Conservation (phyloP, 441 rosid genomes). For the Corymbia calophylla region DNA sequence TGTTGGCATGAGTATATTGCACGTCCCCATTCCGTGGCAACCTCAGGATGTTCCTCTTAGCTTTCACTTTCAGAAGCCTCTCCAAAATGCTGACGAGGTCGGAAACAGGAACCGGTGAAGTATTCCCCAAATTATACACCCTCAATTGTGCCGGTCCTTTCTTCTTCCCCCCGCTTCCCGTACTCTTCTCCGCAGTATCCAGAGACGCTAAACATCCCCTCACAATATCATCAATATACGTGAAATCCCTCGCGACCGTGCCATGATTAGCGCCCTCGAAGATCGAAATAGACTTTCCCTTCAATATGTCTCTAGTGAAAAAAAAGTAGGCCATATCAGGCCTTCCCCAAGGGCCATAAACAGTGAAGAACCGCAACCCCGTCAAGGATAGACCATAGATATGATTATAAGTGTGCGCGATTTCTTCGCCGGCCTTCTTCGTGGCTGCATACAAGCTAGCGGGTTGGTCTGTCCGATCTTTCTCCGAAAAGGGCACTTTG, state of each 20-base stretch:
- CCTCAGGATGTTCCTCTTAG: constrained; percentile 71
- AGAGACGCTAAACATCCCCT: constrained; percentile 85
- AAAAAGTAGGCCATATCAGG: constrained; percentile 99
- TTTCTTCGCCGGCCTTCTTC: constrained; percentile 96
- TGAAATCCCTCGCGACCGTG: constrained; percentile 91
- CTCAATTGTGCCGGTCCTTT: constrained; percentile 84
- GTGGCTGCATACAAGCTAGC: constrained; percentile 98
- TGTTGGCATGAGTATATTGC: constrained; percentile 90
- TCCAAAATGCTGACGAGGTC: constrained; percentile 84
- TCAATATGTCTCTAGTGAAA: constrained; percentile 81
- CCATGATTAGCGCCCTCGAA: constrained; percentile 76
- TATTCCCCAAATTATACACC: constrained; percentile 91
- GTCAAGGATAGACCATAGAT: constrained; percentile 93
- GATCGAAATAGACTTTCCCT: constrained; percentile 71
- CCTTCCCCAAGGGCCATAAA: constrained; percentile 99
- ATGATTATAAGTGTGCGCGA: constrained; percentile 95
- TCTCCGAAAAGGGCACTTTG: constrained; percentile 92
- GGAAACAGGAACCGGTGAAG: constrained; percentile 88
- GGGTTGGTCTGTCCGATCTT: constrained; percentile 91
- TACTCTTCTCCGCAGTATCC: constrained; percentile 95
- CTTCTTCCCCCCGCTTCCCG: constrained; percentile 94
- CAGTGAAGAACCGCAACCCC: constrained; percentile 91
- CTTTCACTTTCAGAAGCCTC: constrained; percentile 74
- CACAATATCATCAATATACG: constrained; percentile 95
- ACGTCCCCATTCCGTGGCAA: constrained; percentile 95